These are phyloP conservation scores for Saccharum spontaneum DNA, from an alignment of 176 grass and related monocot genomes.

Conservation along the genomic window DNA sequence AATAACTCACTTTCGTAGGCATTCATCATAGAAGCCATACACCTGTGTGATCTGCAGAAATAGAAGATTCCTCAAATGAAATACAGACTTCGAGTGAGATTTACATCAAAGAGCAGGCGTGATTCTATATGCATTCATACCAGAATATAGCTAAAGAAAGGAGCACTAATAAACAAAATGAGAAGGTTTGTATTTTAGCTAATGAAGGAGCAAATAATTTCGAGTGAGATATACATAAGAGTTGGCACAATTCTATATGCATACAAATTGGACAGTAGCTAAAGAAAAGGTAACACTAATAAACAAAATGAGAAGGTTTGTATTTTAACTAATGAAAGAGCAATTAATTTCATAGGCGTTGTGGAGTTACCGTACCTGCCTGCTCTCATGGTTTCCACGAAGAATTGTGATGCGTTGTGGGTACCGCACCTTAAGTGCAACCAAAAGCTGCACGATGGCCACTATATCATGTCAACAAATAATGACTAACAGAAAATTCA, in stretches of 20 bases:
- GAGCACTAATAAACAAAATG: constrained; percentile 15
- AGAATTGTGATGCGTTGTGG: constrained; percentile 85
- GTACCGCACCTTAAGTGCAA: constrained; percentile 84
- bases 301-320: constrained; percentile 21
- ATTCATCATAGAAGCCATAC: constrained; percentile 96
- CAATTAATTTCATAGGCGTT: not conserved
- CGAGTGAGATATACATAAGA: not conserved
- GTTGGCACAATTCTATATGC: not conserved
- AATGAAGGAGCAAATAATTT: not conserved
- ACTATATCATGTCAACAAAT: constrained; percentile 11
- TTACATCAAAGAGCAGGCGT: not conserved
- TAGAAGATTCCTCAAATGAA: constrained; percentile 5
- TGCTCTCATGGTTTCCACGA: constrained; percentile 90
- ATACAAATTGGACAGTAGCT: not conserved
- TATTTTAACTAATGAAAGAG: not conserved
- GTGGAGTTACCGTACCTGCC: constrained; percentile 42
- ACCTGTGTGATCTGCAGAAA: constrained; percentile 85
- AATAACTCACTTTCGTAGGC: constrained; percentile 81
- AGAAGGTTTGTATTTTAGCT: not conserved
- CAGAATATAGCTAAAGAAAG: not conserved
- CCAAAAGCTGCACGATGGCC: constrained; percentile 63
- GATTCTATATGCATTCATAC: not conserved
- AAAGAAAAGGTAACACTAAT: not conserved
- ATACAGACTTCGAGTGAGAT: constrained; percentile 15
- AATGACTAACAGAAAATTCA: not conserved